phyloP scores from a whole-genome alignment of 78 protist genomes.

The Tieghemostelium lacteum region DNA sequence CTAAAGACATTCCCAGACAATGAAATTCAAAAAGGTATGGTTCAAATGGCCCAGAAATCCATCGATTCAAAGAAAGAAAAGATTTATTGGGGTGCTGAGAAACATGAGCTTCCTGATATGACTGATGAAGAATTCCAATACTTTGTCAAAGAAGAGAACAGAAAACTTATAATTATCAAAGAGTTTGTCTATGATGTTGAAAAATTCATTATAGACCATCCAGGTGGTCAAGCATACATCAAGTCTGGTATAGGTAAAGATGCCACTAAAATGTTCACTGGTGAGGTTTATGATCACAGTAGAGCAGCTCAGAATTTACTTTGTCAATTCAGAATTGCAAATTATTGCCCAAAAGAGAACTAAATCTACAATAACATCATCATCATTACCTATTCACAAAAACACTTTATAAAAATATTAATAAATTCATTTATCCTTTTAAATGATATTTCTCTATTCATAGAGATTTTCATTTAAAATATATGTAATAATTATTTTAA shows the following conservation, averaged over 20 bases:
- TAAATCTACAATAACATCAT: too few species aligned
- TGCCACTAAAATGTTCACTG: constrained; percentile 73
- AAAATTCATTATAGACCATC: constrained; percentile 52
- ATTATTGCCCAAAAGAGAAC: neutral
- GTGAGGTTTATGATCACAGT: constrained; percentile 75
- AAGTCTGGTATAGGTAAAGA: constrained; percentile 81
- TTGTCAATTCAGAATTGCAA: constrained; percentile 75
- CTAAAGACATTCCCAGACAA: constrained; percentile 52
- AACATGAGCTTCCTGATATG: constrained; percentile 59
- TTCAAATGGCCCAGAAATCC: constrained; percentile 66
- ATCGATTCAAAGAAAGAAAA: neutral
- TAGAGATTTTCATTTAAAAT: too few species aligned
- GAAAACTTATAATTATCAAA: constrained; percentile 60
- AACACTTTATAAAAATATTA: too few species aligned
- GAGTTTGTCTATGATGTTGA: constrained; percentile 62
- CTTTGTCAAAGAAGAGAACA: neutral
- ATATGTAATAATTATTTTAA: too few species aligned
- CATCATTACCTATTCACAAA: too few species aligned
- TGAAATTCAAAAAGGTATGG: constrained; percentile 80
- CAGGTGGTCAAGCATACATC: constrained; percentile 79
- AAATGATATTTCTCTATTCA: too few species aligned
- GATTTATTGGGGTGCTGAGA: constrained; percentile 61
- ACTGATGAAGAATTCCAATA: constrained; percentile 34
- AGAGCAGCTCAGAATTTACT: constrained; percentile 74
- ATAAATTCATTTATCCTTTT: too few species aligned